Evolutionary conservation across 1,139 yeast genomes (phyloP), one percentile per base, ranked within the genome.

Genomic region (Sugiyamaella grinbergsii): DNA sequence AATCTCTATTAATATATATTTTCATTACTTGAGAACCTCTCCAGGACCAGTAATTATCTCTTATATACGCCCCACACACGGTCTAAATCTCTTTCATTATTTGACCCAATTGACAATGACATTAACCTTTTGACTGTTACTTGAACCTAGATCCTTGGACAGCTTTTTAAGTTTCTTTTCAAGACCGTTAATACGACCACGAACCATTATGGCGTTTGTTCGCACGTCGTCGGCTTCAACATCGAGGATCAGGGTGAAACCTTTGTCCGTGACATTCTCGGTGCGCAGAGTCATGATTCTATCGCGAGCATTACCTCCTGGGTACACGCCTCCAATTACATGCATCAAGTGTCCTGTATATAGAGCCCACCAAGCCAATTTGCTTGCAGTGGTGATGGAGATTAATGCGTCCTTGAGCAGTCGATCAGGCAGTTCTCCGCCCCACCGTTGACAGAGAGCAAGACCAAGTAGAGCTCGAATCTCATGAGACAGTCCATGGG

Each of bases 381-480:
- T 51, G 20, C 58, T 61, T 2, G 65, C 65, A 8, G 52, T 54
- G 2, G 69, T 62, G 2, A 66, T 53, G 3, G 72, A 67, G 19
- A 76, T 67, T 49, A 81, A 63, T 15, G 67, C 63, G 20, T 71
- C 70, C 57, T 76, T 75, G 55, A 73, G 72, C 5, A 54, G 37
- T 29, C 53, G 54, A 41, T 76, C 78, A 8, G 86, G 83, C n/a
- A 82, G 69, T 57, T 82, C 86, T 1, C 84, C 86, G 29, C 89
- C 89, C 89, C 89, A 83, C 57, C 90, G 71, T 59, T 82, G 85
- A 66, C 87, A 80, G 22, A 83, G 68, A 1, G 87, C 85, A 33
- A 83, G 74, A 0, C 89, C 89, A 10, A 83, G 73, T 45, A 83
- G 67, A 0, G 86, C 86, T 49, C 88, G 70, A 2, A 80, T 79